Conservation (phyloP, 2,329 filamentous ascomycete species). For the Stachybotrys echinatus region DNA sequence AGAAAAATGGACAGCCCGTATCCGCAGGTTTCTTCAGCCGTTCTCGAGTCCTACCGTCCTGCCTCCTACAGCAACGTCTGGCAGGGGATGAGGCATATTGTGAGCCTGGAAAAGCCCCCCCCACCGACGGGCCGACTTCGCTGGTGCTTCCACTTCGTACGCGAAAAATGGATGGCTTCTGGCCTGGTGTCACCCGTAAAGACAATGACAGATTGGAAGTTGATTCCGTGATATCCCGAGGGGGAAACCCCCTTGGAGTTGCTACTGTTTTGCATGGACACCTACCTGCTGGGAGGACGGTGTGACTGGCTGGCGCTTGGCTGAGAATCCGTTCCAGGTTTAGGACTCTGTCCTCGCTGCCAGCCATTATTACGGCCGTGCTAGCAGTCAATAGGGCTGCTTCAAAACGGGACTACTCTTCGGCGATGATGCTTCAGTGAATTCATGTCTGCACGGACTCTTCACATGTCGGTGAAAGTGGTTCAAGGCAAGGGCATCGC, state of each 20-base stretch:
- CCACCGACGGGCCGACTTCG: slow-evolving; percentile 2
- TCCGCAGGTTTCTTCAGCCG: too few species aligned
- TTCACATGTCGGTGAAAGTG: neutral
- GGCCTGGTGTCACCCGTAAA: neutral
- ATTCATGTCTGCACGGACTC: neutral
- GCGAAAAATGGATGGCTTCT: neutral
- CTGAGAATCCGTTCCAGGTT: too few species aligned
- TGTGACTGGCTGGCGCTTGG: neutral
- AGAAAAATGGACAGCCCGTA: too few species aligned
- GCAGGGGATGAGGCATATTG: too few species aligned
- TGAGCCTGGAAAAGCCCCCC: too few species aligned
- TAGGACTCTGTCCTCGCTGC: too few species aligned
- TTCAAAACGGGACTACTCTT: neutral
- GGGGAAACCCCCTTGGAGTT: neutral
- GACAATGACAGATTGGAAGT: neutral
- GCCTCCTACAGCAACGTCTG: too few species aligned
- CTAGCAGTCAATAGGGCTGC: neutral
- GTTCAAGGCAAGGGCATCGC: neutral
- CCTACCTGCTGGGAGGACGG: neutral
- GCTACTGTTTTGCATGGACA: too few species aligned
- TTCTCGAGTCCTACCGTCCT: too few species aligned
- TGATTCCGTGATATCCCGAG: neutral
- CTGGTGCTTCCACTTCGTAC: neutral
- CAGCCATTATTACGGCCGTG: too few species aligned
- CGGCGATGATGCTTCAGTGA: neutral